A percentile compares a stretch with the other conserved stretches of the same genome.
Evolutionary conservation across 768 basidiomycete genomes (phyloP).

Genomic region (Holtermannia corniformis): DNA sequence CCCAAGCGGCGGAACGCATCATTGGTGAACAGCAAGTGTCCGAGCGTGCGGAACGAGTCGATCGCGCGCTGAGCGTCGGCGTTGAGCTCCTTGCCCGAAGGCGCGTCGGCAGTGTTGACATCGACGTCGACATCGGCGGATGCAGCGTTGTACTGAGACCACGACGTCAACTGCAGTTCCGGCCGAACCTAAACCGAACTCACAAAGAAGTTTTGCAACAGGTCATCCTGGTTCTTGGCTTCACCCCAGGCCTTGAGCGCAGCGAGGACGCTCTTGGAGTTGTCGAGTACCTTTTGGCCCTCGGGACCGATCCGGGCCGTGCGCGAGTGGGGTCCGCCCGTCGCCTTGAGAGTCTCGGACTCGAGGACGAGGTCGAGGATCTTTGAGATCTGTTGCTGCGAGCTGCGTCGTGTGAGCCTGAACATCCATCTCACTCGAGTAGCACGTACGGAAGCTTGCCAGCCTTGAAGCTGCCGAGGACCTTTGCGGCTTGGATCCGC

Average conservation of each 20-base stretch:
- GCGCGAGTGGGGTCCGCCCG: conserved; percentile 33
- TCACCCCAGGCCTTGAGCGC: conserved; percentile 38
- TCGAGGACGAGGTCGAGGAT: conserved; percentile 31
- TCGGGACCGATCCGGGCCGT: conserved; percentile 37
- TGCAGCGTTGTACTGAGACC: conserved; percentile 33
- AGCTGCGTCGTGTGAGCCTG: conserved; percentile 10
- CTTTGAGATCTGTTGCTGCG: conserved; percentile 37
- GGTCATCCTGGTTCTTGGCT: conserved; percentile 42
- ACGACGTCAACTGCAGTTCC: not conserved
- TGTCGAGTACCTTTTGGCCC: conserved; percentile 39
- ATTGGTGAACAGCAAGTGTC: conserved; percentile 40
- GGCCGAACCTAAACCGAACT: conserved; percentile 1
- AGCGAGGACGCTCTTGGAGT: conserved; percentile 34
- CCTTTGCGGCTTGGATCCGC: conserved; percentile 35
- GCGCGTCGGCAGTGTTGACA: conserved; percentile 1
- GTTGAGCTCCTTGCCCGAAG: conserved; percentile 31
- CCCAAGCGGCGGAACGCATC: conserved; percentile 39
- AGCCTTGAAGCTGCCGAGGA: conserved; percentile 34
- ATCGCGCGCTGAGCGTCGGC: conserved; percentile 35
- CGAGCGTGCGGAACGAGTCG: conserved; percentile 39
- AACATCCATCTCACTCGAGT: not conserved
- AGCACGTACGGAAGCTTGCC: conserved; percentile 40
- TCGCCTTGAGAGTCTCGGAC: conserved; percentile 34
- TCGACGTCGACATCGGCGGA: conserved; percentile 34
- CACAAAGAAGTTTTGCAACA: conserved; percentile 41